Evolutionary conservation across 345 rosid species (phyloP).

Genomic region (Orychophragmus violaceus): DNA sequence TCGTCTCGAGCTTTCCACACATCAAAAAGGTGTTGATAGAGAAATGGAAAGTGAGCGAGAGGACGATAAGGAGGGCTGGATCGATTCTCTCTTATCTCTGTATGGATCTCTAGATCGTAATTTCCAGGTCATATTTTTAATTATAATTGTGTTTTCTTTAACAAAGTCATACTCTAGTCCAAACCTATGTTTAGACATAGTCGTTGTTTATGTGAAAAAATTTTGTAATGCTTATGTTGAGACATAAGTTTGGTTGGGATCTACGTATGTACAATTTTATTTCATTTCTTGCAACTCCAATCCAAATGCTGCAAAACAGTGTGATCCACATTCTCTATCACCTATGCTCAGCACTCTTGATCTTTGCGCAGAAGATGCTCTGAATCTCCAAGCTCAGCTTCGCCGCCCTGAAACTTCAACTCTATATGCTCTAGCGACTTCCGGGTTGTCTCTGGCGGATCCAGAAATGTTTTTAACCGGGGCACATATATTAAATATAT

Average conservation of each 20-base stretch:
- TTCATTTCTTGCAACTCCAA: too few relatives aligned
- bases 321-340: too few relatives aligned
- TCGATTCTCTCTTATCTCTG: constrained; percentile 69
- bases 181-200: neutral
- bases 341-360: constrained; percentile 6
- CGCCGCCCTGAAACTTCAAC: constrained; percentile 41
- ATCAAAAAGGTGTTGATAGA: constrained; percentile 77
- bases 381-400: constrained; percentile 59
- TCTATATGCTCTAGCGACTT: constrained; percentile 73
- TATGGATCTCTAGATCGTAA: constrained; percentile 47
- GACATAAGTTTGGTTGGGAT: neutral
- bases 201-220: neutral
- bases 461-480: too few relatives aligned
- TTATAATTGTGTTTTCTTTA: neutral
- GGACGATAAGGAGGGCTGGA: constrained; percentile 76
- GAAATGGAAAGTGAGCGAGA: constrained; percentile 79
- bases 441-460: constrained; percentile 77
- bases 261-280: neutral
- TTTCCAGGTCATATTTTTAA: neutral
- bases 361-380: constrained; percentile 59
- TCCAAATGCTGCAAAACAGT: too few relatives aligned
- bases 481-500: too few relatives aligned
- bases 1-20: constrained; percentile 75
- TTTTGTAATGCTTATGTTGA: neutral
- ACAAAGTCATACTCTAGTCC: neutral